phyloP scores from a whole-genome alignment of 495 filamentous ascomycete species.

The Entonaema liquescens region DNA sequence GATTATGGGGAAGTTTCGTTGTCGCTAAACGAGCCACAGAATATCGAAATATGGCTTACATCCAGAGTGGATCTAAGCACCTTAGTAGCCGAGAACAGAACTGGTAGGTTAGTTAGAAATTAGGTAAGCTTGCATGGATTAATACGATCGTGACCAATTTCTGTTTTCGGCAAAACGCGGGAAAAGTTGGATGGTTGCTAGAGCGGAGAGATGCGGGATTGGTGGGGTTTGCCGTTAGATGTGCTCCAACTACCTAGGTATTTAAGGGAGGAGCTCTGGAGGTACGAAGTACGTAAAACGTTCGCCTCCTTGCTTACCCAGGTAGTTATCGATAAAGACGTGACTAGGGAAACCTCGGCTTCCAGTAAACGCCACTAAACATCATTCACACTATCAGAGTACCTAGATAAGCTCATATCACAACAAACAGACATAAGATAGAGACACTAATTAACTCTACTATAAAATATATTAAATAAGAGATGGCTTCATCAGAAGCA shows the following conservation, averaged over 20 bases:
- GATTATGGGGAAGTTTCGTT: constrained; percentile 21
- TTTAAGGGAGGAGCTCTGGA: too few species aligned
- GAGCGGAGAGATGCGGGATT: background rate
- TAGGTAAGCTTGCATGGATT: constrained; percentile 26
- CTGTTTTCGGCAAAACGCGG: constrained; percentile 22
- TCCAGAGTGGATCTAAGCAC: constrained; percentile 23
- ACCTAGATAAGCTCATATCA: too few species aligned
- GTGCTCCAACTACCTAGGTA: too few species aligned
- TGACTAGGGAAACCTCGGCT: constrained; percentile 19
- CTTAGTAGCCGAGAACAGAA: background rate
- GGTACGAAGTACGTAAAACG: background rate
- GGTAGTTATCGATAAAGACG: constrained; percentile 11
- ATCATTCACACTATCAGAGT: too few species aligned
- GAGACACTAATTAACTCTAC: too few species aligned
- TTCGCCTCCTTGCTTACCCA: background rate
- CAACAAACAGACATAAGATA: too few species aligned
- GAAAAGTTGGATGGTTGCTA: background rate
- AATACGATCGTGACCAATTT: constrained; percentile 29
- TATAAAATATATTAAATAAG: background rate
- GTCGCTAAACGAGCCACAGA: constrained; percentile 33
- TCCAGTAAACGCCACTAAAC: background rate
- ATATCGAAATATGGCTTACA: constrained; percentile 18
- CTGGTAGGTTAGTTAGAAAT: constrained; percentile 8
- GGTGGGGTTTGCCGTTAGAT: background rate
- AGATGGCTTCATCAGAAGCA: constrained; percentile 35